These are phyloP conservation scores for Phytophthora pisi DNA, from an alignment of 352 stramenopile species.

Conservation along the genomic window DNA sequence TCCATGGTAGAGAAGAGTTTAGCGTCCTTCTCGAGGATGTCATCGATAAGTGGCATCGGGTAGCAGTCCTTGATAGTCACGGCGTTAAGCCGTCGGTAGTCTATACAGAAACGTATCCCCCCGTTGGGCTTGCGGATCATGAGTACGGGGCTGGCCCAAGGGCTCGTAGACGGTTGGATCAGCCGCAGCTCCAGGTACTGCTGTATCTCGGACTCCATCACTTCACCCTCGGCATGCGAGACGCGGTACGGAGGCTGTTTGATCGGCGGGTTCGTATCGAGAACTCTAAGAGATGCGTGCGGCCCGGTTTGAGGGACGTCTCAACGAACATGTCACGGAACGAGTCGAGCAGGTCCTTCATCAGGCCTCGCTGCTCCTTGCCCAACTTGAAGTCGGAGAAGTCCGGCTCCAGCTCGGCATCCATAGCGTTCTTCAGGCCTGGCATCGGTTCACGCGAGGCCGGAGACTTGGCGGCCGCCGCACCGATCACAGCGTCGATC, in stretches of 20 bases:
- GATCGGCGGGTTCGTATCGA: slow-evolving; percentile 7
- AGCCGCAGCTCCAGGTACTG: slow-evolving; percentile 10
- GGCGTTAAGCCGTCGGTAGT: slow-evolving; percentile 12
- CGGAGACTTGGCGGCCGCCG: background rate
- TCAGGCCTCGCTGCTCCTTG: background rate
- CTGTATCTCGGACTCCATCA: slow-evolving; percentile 13
- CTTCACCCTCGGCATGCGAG: slow-evolving; percentile 8
- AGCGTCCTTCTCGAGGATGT: slow-evolving; percentile 8
- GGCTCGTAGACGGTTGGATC: slow-evolving; percentile 1
- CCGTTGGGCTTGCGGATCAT: background rate
- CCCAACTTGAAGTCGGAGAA: background rate
- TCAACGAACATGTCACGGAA: background rate
- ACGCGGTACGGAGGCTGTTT: slow-evolving; percentile 15
- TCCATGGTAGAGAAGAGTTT: slow-evolving; percentile 14
- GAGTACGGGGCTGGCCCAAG: slow-evolving; percentile 3
- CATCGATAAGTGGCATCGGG: slow-evolving; percentile 12
- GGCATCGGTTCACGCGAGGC: background rate
- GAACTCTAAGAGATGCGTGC: slow-evolving; percentile 8
- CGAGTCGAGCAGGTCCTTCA: background rate
- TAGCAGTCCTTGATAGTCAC: slow-evolving; percentile 16
- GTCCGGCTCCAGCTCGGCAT: background rate
- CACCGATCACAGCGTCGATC: background rate
- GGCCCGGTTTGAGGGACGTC: background rate
- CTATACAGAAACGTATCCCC: slow-evolving; percentile 22
- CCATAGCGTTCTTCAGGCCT: background rate